Evolutionary conservation across 352 stramenopile genomes (phyloP).

Genomic region (Plasmopara halstedii): DNA sequence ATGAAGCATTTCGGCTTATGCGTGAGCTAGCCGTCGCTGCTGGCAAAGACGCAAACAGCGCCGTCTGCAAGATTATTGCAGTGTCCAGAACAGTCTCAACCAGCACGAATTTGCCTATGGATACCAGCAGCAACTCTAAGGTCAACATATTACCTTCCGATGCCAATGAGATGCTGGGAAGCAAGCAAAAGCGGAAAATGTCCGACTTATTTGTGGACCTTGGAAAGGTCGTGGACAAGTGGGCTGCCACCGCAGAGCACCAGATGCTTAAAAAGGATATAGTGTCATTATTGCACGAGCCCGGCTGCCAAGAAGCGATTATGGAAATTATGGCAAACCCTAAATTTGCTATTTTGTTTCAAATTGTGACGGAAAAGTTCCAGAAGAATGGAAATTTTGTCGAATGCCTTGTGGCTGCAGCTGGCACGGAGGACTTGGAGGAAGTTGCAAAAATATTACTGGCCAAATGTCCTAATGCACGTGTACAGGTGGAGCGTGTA

Average conservation of each 20-base stretch:
- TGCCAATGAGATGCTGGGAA: conserved; percentile 39
- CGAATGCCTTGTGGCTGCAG: conserved; percentile 43
- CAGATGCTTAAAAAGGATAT: conserved; percentile 64
- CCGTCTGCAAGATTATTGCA: conserved; percentile 69
- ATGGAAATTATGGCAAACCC: conserved; percentile 66
- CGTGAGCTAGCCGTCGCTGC: conserved; percentile 43
- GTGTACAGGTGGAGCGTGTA: conserved; percentile 65
- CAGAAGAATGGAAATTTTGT: conserved; percentile 48
- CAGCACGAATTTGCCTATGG: conserved; percentile 12
- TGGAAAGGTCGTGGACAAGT: conserved; percentile 70
- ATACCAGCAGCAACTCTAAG: conserved; percentile 17
- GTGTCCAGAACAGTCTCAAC: conserved; percentile 23
- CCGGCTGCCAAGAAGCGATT: conserved; percentile 61
- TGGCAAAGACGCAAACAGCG: conserved; percentile 28
- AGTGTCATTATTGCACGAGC: conserved; percentile 63
- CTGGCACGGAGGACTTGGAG: conserved; percentile 44
- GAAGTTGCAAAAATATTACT: conserved; percentile 69
- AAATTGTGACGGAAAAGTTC: conserved; percentile 56
- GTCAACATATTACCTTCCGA: conserved; percentile 19
- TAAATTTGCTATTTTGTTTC: conserved; percentile 56
- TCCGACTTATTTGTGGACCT: conserved; percentile 67
- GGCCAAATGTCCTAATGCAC: conserved; percentile 62
- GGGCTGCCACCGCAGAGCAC: conserved; percentile 46
- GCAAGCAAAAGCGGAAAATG: conserved; percentile 57
- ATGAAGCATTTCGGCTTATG: conserved; percentile 73